Evolutionary conservation across 371 early-diverging fungal genomes (phyloP), one percentile per base, ranked within the genome.

Genomic region (Funneliformis caledonium): DNA sequence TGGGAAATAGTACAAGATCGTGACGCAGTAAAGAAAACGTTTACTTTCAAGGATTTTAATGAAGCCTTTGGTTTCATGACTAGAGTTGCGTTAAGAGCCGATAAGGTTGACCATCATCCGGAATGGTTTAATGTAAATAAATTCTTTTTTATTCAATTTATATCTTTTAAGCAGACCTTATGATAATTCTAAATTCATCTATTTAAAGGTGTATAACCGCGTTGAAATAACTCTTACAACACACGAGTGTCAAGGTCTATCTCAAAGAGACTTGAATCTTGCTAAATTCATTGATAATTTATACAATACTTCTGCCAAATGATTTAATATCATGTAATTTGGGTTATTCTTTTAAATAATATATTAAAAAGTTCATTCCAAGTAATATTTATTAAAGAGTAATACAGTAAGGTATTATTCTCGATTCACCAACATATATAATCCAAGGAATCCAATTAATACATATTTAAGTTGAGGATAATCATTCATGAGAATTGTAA

Each of bases 31-130:
- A 85, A 87, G 72, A 96, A 95, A 82, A 87, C 87, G 9, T 96
- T 94, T 82, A 48, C 78, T 72, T 98, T 97, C 85, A 84, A 88
- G 65, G 91, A 94, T 84, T 98, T 98, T 83, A 92, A 90, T 85
- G 89, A 90, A 75, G 98, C 97, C 2, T 97, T 96, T 85, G 95
- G 94, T 11, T 98, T 98, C 86, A 97, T 98, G 97, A 89, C 96
- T 14, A 88, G 93, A 33, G 94, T 97, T 9, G 98, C 98, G 12
- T 85, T 97, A 69, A 89, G 89, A 60, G 97, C 97, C 43, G 98
- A 98, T 74, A 94, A 93, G 84, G 88, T 79, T 31, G 94, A 96
- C 83, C 98, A 98, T 84, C 98, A 98, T 82, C 98, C 98, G 11
- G 96, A 96, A 85, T 96, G 96, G 96, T 95, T 94, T 82, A 96